phyloP scores from a whole-genome alignment of 345 rosid species.

The Populus tremula region DNA sequence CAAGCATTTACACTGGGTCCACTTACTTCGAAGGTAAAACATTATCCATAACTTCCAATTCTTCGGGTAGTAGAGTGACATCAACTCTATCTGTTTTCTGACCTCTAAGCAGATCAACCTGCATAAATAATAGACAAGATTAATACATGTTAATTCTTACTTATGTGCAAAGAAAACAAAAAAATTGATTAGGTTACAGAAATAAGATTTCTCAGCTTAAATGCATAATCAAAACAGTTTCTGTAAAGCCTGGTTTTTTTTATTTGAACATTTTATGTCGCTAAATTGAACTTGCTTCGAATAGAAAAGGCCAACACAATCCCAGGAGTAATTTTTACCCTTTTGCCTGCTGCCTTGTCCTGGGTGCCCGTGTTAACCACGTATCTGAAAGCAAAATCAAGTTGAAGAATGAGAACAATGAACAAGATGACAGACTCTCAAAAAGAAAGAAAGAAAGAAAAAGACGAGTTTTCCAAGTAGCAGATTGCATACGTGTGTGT shows the following conservation, averaged over 20 bases:
- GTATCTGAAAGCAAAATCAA: constrained; percentile 39
- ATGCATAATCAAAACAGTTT: not conserved
- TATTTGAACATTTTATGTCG: not conserved
- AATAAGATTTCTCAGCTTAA: too few species aligned
- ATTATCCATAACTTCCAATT: constrained; percentile 80
- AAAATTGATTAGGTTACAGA: too few species aligned
- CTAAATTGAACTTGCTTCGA: not conserved
- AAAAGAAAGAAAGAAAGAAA: not conserved
- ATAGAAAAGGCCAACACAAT: not conserved
- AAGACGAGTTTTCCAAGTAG: not conserved
- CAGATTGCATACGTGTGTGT: constrained; percentile 60
- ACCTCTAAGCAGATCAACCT: constrained; percentile 97
- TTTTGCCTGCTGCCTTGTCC: constrained; percentile 77
- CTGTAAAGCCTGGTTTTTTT: not conserved
- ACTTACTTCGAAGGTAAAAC: constrained; percentile 94
- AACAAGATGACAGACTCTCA: not conserved
- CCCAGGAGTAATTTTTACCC: constrained; percentile 55
- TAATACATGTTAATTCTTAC: not conserved
- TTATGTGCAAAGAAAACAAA: not conserved
- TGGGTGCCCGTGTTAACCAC: constrained; percentile 72
- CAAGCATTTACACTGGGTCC: not conserved
- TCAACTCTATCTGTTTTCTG: constrained; percentile 91
- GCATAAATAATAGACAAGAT: constrained; percentile 8
- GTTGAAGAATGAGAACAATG: not conserved
- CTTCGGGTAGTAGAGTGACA: constrained; percentile 87